Percentiles rank a stretch among this genome's conserved stretches.
Evolutionary conservation across 768 basidiomycete species (phyloP).

Genomic region (Grammothele lineata): DNA sequence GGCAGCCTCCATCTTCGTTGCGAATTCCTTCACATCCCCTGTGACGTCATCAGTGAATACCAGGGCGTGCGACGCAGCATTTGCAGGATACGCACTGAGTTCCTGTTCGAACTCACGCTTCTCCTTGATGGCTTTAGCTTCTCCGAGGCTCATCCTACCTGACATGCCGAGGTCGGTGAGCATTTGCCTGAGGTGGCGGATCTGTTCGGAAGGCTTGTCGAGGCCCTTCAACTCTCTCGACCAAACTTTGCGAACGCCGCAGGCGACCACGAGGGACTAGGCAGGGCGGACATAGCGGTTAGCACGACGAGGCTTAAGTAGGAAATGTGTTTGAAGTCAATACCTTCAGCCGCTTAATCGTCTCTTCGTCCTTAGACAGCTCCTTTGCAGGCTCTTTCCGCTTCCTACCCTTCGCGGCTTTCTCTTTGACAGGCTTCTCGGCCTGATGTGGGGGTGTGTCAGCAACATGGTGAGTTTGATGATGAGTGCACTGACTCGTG

Average conservation of each 20-base stretch:
- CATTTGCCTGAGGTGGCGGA: slow-evolving; percentile 58
- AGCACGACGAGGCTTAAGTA: too few relatives aligned
- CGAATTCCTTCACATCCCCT: slow-evolving; percentile 80
- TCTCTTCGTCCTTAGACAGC: slow-evolving; percentile 62
- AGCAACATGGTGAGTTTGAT: not conserved
- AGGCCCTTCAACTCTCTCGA: slow-evolving; percentile 63
- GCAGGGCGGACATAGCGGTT: too few relatives aligned
- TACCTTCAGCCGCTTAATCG: slow-evolving; percentile 73
- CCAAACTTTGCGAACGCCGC: slow-evolving; percentile 78
- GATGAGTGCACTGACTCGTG: not conserved
- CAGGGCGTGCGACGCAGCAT: too few relatives aligned
- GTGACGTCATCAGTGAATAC: too few relatives aligned
- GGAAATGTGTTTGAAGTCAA: too few relatives aligned
- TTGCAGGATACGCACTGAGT: slow-evolving; percentile 56
- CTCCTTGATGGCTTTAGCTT: slow-evolving; percentile 72
- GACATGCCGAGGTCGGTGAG: slow-evolving; percentile 76
- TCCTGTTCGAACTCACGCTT: slow-evolving; percentile 76
- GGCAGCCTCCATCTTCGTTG: slow-evolving; percentile 40
- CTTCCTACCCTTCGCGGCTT: slow-evolving; percentile 26
- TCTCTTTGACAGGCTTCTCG: slow-evolving; percentile 1
- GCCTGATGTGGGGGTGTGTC: not conserved
- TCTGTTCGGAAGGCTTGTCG: slow-evolving; percentile 56
- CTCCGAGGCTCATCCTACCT: slow-evolving; percentile 71
- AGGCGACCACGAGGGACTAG: slow-evolving; percentile 66
- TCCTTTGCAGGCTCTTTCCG: slow-evolving; percentile 25